Base-by-base conservation (phyloP, 352 stramenopile genomes). In the Pythium aphanidermatum region DNA sequence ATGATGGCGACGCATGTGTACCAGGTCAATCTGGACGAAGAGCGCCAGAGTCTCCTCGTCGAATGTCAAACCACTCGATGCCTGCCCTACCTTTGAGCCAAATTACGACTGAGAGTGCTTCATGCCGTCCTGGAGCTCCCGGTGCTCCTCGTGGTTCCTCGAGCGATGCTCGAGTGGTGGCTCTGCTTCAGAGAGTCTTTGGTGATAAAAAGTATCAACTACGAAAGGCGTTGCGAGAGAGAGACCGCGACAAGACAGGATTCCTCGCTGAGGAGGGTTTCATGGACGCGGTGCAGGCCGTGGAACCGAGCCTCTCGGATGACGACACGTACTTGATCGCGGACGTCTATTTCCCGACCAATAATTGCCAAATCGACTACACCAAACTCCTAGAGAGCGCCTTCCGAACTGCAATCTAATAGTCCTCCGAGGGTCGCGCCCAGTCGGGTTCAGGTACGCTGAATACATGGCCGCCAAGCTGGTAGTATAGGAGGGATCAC, bases 401-500 rank as follows among this genome's bases (percentile, higher is more conserved):
- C 14, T 94, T 92, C 38, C 63, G 64, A 21, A 10, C 17, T 29
- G 20, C 7, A 33, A 12, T 51, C 31, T 58, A 85, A 51, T 83
- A 82, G 5, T 63, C 46, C 10, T 46, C 58, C 11, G 68, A 78
- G 7, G 53, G 41, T 24, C 54, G 46, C 34, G 75, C 74, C 82
- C 82, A 93, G 29, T 58, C 46, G 7, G 82, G 82, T 48, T 86
- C 60, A 2, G 76, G 60, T 0, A 76, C 67, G 17, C 50, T 60
- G 35, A 86, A 91, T 23, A 72, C 66, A 25, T 90, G 65, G 0
- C 74, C 79, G 30, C 75, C 73, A 35, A 93, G 71, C 82, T 93
- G 25, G 47, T 14, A 35, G 20, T 9, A 49, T 0, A 60, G 21
- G 26, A 35, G 0, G 51, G 13, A 27, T 34, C 42, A n/a, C n/a